Percentiles rank a stretch among this genome's conserved stretches.
Conservation (phyloP, 2,329 filamentous ascomycete species). For the Pestalotiopsis sp. region DNA sequence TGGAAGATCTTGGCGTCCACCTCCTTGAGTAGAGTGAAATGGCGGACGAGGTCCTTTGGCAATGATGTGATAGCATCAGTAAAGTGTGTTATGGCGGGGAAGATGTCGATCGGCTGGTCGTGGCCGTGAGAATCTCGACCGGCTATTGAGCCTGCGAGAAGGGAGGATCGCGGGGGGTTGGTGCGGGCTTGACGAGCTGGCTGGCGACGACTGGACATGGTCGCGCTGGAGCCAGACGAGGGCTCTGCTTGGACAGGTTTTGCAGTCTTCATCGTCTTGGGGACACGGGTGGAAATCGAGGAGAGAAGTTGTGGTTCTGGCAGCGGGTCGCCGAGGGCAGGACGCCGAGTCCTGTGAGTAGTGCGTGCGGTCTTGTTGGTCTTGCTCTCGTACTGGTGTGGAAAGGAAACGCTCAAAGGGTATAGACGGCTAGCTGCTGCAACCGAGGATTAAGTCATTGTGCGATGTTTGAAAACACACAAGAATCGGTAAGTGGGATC, state of each 20-base stretch:
- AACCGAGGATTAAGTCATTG: conserved; percentile 32
- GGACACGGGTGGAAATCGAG: not conserved
- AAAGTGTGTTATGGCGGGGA: conserved; percentile 73
- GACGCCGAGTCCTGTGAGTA: not conserved
- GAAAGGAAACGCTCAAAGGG: conserved; percentile 17
- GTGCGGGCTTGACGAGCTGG: conserved; percentile 68
- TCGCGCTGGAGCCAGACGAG: conserved; percentile 33
- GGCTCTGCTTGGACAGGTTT: conserved; percentile 46
- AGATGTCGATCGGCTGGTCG: conserved; percentile 68
- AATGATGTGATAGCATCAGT: conserved; percentile 90
- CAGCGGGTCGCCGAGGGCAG: not conserved
- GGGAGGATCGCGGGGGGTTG: conserved; percentile 61
- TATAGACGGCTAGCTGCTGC: conserved; percentile 27
- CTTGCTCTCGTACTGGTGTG: not conserved
- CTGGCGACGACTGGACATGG: conserved; percentile 59
- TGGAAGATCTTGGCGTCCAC: conserved; percentile 96
- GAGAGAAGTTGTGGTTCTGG: not conserved
- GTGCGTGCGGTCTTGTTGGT: not conserved
- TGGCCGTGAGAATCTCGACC: conserved; percentile 49
- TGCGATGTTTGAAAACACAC: conserved; percentile 26
- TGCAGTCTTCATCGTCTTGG: conserved; percentile 55
- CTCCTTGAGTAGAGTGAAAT: conserved; percentile 95
- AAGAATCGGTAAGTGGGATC: not conserved
- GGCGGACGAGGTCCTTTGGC: conserved; percentile 91
- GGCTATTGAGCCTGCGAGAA: conserved; percentile 43